Base-by-base conservation (phyloP, 169 alveolate species). In the Plasmodium chabaudi region DNA sequence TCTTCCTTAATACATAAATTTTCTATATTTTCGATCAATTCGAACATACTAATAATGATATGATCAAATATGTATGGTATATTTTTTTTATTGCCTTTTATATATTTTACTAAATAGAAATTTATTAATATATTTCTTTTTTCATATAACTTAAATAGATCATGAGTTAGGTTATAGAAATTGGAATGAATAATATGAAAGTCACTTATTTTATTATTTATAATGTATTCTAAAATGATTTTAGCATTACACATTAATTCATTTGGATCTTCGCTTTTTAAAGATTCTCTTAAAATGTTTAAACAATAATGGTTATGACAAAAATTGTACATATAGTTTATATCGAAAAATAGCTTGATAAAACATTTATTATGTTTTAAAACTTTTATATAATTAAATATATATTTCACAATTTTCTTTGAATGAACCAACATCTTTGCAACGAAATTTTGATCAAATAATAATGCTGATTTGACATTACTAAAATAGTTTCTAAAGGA, bases 11-110 rank as follows among this genome's bases (percentile, higher is more conserved):
- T 9, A 19, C 5, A 68, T 7, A 70, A 25, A 15, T 42, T 23
- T 60, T 82, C 90, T n/a, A 82, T 69, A 10, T 57, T 44, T 19
- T 5, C 42, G 3, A 82, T 68, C 15, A 82, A 46, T 51, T 82
- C 90, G 21, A 82, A 82, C 90, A 82, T 82, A 9, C 72, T 39
- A 5, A 82, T 82, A 21, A 82, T 65, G 42, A 82, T 82, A 10
- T 55, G 42, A 15, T 82, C 90, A 46, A 82, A 82, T 12, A 82
- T 82, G 44, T 82, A 82, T 0, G 90, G 44, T 5, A 82, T 23
- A 9, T 69, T 82, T 46, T 65, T 56, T 19, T 82, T 82, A 10
- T 82, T 82, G 0, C 13, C 19, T 13, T 55, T 82, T 34, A 82
- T 51, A 46, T 17, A 82, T 27, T 82, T 82, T 2, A 67, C 19